Evolutionary conservation across 805 yeast genomes (phyloP), one percentile per base, ranked within the genome.

Genomic region (Cyberlindnera mississippiensis): DNA sequence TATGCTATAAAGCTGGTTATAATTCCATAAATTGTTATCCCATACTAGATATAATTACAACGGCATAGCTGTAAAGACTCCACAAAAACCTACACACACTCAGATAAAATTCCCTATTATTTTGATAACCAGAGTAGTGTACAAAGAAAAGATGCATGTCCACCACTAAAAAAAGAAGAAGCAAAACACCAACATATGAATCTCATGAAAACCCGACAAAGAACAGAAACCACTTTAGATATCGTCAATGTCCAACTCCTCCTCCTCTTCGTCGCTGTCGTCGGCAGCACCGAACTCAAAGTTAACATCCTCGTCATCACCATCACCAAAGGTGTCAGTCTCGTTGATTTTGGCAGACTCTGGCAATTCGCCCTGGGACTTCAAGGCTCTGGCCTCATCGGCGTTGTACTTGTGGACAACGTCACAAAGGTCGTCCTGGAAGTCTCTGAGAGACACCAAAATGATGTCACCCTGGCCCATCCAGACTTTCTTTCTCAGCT

Each of bases 401-500:
- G 96, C 83, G 67, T 85, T 88, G 70, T 84, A 93, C 70, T 93
- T 93, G 68, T 91, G 95, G 44, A 93, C 91, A 55, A 93, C 97
- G 66, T 93, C 99, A 74, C 97, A 93, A 67, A 86, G 95, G 49
- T 87, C 96, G 61, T 91, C 97, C 71, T 93, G 97, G 80, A 93
- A 93, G 61, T 93, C 99, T 76, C 99, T 89, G 58, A 93, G 78
- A 7, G 96, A 90, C 36, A 91, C 93, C 62, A 93, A 73, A 55
- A 93, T 88, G 57, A 93, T 93, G 65, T 93, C 99, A 72, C 99
- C 99, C 67, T 89, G 98, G 36, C 86, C 86, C 88, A 93, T 90
- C 99, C 99, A 93, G 48, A 93, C 99, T 79, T 91, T 93, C 83
- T 93, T 93, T 78, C 99, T 86, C 71, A 93, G 78, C 66, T 93